A percentile compares a stretch with the other conserved stretches of the same genome.
phyloP scores from a whole-genome alignment of 768 basidiomycete species.

The Phaffia australis region DNA sequence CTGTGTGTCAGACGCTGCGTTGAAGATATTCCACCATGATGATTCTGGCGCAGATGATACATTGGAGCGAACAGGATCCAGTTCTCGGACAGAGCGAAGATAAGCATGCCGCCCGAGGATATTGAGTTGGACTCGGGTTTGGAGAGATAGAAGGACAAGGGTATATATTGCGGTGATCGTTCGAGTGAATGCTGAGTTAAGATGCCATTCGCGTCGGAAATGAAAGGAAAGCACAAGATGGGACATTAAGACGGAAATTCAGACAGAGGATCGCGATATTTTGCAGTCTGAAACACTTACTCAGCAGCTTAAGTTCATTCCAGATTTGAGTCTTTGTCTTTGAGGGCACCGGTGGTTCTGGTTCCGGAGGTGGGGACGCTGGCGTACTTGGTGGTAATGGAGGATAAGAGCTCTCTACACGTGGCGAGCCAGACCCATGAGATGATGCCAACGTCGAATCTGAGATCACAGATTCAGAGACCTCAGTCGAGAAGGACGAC shows the following conservation, averaged over 20 bases:
- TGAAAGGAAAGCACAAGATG: slow-evolving; percentile 5
- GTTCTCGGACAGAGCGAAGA: slow-evolving; percentile 49
- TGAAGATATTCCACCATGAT: neutral
- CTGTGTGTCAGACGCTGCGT: slow-evolving; percentile 25
- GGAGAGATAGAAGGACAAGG: slow-evolving; percentile 69
- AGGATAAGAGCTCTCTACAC: neutral
- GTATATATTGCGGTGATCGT: slow-evolving; percentile 79
- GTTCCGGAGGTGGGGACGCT: neutral
- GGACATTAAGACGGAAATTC: too few relatives aligned
- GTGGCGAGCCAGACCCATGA: too few relatives aligned
- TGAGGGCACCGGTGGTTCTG: neutral
- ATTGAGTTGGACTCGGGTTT: slow-evolving; percentile 75
- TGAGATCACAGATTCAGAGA: slow-evolving; percentile 3
- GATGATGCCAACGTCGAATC: neutral
- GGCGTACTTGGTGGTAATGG: slow-evolving; percentile 6
- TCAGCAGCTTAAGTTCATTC: slow-evolving; percentile 83
- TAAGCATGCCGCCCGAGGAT: slow-evolving; percentile 74
- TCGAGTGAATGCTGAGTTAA: slow-evolving; percentile 62
- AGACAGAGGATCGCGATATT: too few relatives aligned
- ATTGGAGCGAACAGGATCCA: slow-evolving; percentile 8
- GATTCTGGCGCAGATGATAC: neutral
- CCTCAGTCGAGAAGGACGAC: slow-evolving; percentile 11
- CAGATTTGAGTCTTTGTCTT: slow-evolving; percentile 73
- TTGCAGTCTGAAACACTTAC: slow-evolving; percentile 40
- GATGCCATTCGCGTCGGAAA: neutral